Evolutionary conservation across 2,329 filamentous ascomycete genomes (phyloP), one percentile per base, ranked within the genome.

Genomic region (Pyrenochaeta sp.): DNA sequence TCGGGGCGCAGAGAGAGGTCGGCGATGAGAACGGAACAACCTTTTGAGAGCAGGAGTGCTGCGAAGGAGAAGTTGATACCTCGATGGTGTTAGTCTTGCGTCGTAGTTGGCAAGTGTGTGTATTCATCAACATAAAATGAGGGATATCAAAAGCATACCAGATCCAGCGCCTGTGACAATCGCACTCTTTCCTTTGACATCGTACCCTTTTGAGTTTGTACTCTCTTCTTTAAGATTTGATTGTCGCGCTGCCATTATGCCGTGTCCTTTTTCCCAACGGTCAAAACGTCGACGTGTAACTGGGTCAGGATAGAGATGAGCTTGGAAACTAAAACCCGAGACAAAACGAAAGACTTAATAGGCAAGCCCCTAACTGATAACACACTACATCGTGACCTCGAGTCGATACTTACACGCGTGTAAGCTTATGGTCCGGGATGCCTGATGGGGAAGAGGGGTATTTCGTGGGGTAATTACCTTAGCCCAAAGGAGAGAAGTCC

Each of bases 11-110:
- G 73, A 15, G 73, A 57, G 3, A 83, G 68, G 55, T 83, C 81
- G 15, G 79, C 80, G 42, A 83, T 69, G 35, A 83, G 66, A 39
- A 82, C 80, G 51, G 77, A 81, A 72, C 79, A 82, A 54, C 76
- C 75, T 10, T 66, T 64, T 0, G 72, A 68, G 17, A 82, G 76
- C 12, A 83, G 76, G 1, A 81, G 67, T 15, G 71, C 63, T 11
- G 80, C 76, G 60, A 83, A 82, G 58, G 62, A 74, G 57, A 75
- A 73, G 60, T 79, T 80, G 59, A 82, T 82, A 14, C 80, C 80
- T 82, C 54, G 7, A 21, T 9, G 17, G 15, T 15, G 27, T 2
- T 7, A 45, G 43, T 43, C 9, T 27, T 27, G 23, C 23, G 9
- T 4, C 4, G 4, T 9, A 27, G 23, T 27, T 27, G 23, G n/a